These are phyloP conservation scores for Kodamaea sp. DNA, from an alignment of 1,139 yeast species.

Conservation along the genomic window DNA sequence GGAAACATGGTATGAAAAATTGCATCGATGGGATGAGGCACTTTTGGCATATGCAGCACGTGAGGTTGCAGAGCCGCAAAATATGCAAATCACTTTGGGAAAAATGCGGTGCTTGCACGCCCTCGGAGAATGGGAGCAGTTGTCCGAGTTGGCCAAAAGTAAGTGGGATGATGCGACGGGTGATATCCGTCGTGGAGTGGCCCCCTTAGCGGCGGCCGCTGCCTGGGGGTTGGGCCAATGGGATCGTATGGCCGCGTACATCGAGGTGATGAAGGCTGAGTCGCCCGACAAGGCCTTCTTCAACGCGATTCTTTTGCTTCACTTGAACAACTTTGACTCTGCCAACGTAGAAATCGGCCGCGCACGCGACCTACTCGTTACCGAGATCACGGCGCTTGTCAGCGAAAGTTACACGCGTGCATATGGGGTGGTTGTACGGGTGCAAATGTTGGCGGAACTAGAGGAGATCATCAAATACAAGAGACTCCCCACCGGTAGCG, in stretches of 20 bases:
- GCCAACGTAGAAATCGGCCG: constrained; percentile 75
- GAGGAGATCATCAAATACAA: constrained; percentile 93
- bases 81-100: constrained; percentile 88
- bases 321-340: constrained; percentile 78
- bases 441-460: constrained; percentile 93
- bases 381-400: constrained; percentile 91
- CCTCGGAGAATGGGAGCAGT: constrained; percentile 94
- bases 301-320: constrained; percentile 83
- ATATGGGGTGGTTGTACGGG: constrained; percentile 92
- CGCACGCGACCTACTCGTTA: constrained; percentile 85
- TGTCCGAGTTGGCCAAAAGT: constrained; percentile 79
- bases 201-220: constrained; percentile 98
- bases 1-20: constrained; percentile 96
- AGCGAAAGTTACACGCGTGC: constrained; percentile 97
- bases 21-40: constrained; percentile 98
- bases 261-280: constrained; percentile 82
- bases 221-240: constrained; percentile 99
- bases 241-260: constrained; percentile 93
- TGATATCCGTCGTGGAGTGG: constrained; percentile 79
- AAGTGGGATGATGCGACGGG: constrained; percentile 76
- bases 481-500: constrained; percentile 76
- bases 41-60: constrained; percentile 80
- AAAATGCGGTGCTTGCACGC: constrained; percentile 98
- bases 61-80: constrained; percentile 52
- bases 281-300: constrained; percentile 95